phyloP scores from a whole-genome alignment of 2,329 filamentous ascomycete genomes.

The Pestalotiopsis sp. region DNA sequence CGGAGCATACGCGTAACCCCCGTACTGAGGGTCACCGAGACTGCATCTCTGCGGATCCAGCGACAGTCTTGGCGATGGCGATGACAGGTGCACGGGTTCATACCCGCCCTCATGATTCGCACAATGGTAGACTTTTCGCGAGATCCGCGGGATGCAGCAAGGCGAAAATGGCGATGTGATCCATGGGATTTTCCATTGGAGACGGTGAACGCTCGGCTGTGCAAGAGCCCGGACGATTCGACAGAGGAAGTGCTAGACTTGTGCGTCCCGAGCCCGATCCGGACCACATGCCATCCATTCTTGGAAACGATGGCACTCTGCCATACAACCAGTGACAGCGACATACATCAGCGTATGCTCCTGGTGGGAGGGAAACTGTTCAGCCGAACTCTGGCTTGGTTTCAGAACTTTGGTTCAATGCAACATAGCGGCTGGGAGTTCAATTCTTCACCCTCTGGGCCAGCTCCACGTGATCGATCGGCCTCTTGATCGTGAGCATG shows the following conservation, averaged over 20 bases:
- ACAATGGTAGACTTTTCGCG: background rate
- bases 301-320: conserved; percentile 10
- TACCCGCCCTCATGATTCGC: background rate
- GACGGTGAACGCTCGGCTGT: background rate
- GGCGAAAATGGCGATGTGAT: background rate
- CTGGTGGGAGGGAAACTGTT: background rate
- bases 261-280: background rate
- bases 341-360: background rate
- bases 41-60: background rate
- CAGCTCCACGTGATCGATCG: conserved; percentile 21
- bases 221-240: conserved; percentile 7
- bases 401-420: conserved; percentile 3
- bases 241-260: background rate
- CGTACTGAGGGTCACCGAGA: background rate
- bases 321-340: background rate
- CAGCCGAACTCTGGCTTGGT: conserved; percentile 6
- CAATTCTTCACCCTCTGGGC: background rate
- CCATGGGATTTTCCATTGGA: background rate
- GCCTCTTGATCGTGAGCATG: conserved; percentile 19
- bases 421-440: background rate
- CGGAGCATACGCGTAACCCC: background rate
- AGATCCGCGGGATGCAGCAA: background rate
- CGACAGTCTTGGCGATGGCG: background rate
- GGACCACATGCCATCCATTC: conserved; percentile 11
- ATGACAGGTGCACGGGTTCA: background rate